Evolutionary conservation across 78 protist genomes (phyloP).

Genomic region (Dictyostelium discoideum): dicty_2.7 NC_007088.5:6441501-6442000

Average conservation of each 20-base stretch:
- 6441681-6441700: conserved; percentile 40
- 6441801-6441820: conserved; percentile 69
- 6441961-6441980: conserved; percentile 78
- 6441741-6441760: conserved; percentile 67
- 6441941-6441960: conserved; percentile 79
- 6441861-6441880: conserved; percentile 25
- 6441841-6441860: conserved; percentile 39
- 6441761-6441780: conserved; percentile 50
- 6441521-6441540: conserved; percentile 48
- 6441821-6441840: conserved; percentile 80
- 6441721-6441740: conserved; percentile 84
- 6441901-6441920: conserved; percentile 66
- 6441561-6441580: conserved; percentile 45
- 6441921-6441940: conserved; percentile 62
- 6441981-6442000: conserved; percentile 71
- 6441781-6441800: conserved; percentile 58
- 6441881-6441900: conserved; percentile 51
- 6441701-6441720: conserved; percentile 67
- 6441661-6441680: background rate
- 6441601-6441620: background rate
- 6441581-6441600: conserved; percentile 27
- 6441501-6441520: conserved; percentile 72
- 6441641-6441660: background rate
- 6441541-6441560: conserved; percentile 58
- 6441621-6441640: background rate